Base-by-base conservation (phyloP, 805 yeast species). In the Phaffomyces antillensis region DNA sequence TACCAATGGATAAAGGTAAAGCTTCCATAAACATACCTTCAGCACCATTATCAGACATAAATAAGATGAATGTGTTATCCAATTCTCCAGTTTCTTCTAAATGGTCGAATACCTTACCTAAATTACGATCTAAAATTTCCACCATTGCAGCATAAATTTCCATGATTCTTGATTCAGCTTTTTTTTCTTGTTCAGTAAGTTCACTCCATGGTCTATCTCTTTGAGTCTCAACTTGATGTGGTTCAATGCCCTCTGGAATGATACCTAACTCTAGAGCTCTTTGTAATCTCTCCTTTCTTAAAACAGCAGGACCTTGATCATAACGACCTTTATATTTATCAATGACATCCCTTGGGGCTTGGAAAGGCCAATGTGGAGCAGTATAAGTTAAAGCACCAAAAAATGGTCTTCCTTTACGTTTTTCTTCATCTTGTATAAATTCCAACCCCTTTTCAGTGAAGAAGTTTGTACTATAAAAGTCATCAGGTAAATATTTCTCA, bases 341-440 rank as follows among this genome's bases (percentile, higher is more conserved):
- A 41, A 76, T 64, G 8, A 65, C 55, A 7, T 72, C 73, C 40
- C 59, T 58, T 7, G 81, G 81, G 1, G 83, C 83, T 58, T 78
- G 83, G 52, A 70, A 68, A 11, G 84, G 84, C 83, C 84, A 79
- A 54, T 78, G 83, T 3, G 83, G 84, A 2, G 84, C 83, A 5
- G 82, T 76, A 52, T 75, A 77, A 7, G 83, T 78, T 45, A 79
- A 61, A 23, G 66, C 59, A 4, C 79, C 77, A 45, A 77, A 73
- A 49, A 75, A 78, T 10, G 83, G 83, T 52, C 73, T 62, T n/a
- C 63, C 73, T 5, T 66, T 20, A 20, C 23, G 23, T 20, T 5
- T 5, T 20, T 20, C 23, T 20, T 20, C 5, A 20, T 20, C 23
- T 20, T 20, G 23, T 20, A 20, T 5, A 7, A 20, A 20, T 20